A percentile compares a stretch with the other conserved stretches of the same genome.
Evolutionary conservation across 345 rosid species (phyloP).

Genomic region (Brassica nigra): DNA sequence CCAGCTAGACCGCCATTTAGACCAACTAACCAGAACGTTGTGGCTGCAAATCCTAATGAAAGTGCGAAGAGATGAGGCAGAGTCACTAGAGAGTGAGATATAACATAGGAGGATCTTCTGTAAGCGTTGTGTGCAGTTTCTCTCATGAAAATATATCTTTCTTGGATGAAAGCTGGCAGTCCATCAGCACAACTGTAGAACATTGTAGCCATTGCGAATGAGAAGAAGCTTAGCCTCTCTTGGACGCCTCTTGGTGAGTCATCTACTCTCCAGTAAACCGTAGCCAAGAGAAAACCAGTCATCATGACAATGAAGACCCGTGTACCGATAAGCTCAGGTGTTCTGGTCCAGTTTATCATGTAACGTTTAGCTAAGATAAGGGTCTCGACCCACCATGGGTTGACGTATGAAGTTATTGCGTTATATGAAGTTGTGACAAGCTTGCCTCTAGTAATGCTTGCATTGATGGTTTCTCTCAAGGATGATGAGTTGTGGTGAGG

Average conservation of each 20-base stretch:
- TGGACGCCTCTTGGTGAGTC: constrained; percentile 47
- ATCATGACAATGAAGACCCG: constrained; percentile 37
- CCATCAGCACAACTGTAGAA: constrained; percentile 52
- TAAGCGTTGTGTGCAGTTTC: constrained; percentile 52
- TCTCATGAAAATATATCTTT: constrained; percentile 79
- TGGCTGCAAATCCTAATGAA: constrained; percentile 65
- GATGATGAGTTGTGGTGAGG: constrained; percentile 19
- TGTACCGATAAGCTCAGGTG: constrained; percentile 40
- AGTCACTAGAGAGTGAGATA: constrained; percentile 66
- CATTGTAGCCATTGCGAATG: constrained; percentile 50
- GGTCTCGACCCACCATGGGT: constrained; percentile 39
- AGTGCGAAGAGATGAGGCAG: constrained; percentile 63
- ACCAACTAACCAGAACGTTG: constrained; percentile 73
- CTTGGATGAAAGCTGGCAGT: constrained; percentile 55
- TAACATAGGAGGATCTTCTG: constrained; percentile 81
- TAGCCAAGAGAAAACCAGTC: constrained; percentile 56
- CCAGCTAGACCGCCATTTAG: constrained; percentile 65
- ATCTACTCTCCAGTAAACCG: constrained; percentile 63
- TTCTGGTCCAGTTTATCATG: constrained; percentile 43
- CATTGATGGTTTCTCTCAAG: constrained; percentile 37
- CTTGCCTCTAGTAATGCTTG: constrained; percentile 37
- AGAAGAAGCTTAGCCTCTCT: constrained; percentile 56
- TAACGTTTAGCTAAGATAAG: constrained; percentile 36
- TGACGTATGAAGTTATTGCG: constrained; percentile 23
- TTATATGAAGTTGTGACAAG: constrained; percentile 35